Conservation (phyloP, 2,329 filamentous ascomycete species). For the Xylaria sp. region DNA sequence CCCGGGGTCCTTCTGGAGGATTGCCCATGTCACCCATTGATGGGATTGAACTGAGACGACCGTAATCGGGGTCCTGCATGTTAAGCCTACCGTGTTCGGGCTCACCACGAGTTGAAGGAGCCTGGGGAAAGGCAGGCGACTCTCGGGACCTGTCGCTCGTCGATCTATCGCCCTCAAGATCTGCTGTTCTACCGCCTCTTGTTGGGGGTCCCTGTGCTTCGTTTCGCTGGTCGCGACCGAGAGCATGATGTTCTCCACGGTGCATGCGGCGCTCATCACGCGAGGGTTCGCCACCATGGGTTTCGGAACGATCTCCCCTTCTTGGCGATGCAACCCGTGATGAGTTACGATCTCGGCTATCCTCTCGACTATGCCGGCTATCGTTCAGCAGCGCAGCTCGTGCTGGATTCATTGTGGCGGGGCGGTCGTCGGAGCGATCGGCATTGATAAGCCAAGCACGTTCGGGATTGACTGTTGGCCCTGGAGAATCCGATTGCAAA, state of each 20-base stretch:
- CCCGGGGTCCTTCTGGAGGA: slow-evolving; percentile 66
- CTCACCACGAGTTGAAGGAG: slow-evolving; percentile 54
- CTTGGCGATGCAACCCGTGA: slow-evolving; percentile 60
- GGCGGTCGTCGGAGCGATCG: slow-evolving; percentile 50
- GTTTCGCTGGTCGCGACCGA: slow-evolving; percentile 47
- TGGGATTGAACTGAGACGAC: slow-evolving; percentile 66
- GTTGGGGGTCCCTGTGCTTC: slow-evolving; percentile 43
- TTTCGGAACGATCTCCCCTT: slow-evolving; percentile 52
- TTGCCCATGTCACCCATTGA: slow-evolving; percentile 53
- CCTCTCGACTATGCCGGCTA: slow-evolving; percentile 55
- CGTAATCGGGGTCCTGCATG: slow-evolving; percentile 70
- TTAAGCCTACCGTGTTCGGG: slow-evolving; percentile 60
- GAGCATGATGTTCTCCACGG: slow-evolving; percentile 49
- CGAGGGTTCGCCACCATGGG: slow-evolving; percentile 50
- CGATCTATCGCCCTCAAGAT: slow-evolving; percentile 54
- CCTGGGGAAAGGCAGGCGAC: slow-evolving; percentile 51
- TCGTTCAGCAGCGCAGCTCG: slow-evolving; percentile 59
- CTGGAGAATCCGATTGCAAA: slow-evolving; percentile 48
- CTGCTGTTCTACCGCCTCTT: slow-evolving; percentile 47
- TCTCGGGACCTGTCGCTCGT: slow-evolving; percentile 56
- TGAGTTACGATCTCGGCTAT: slow-evolving; percentile 55
- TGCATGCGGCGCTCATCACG: slow-evolving; percentile 62
- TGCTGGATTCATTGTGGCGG: slow-evolving; percentile 59
- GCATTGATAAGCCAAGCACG: slow-evolving; percentile 59
- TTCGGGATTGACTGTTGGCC: slow-evolving; percentile 65